A percentile compares a stretch with the other conserved stretches of the same genome.
These are phyloP conservation scores for Podospora tetraspora DNA, from an alignment of 495 filamentous ascomycete genomes.

Conservation along the genomic window DNA sequence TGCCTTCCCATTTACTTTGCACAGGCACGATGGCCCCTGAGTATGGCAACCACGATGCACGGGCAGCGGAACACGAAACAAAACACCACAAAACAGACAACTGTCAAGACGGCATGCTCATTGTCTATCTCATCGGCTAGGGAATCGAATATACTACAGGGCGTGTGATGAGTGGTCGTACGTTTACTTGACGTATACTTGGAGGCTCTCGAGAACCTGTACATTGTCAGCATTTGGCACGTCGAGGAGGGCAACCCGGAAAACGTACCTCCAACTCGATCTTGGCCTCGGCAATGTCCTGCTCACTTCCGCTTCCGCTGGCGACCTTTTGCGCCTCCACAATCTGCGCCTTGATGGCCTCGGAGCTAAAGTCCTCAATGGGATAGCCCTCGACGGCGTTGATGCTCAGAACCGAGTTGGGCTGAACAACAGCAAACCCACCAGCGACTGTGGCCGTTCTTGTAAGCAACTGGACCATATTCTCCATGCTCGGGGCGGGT, in stretches of 20 bases:
- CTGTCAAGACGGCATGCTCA: slow-evolving; percentile 19
- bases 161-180: slow-evolving; percentile 20
- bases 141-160: slow-evolving; percentile 34
- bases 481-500: slow-evolving; percentile 12
- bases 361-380: slow-evolving; percentile 90
- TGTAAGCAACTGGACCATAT: background rate
- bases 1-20: background rate
- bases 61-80: background rate
- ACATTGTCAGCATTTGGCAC: slow-evolving; percentile 4
- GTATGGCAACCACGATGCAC: background rate
- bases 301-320: slow-evolving; percentile 84
- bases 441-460: slow-evolving; percentile 67
- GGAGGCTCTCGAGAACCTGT: slow-evolving; percentile 53
- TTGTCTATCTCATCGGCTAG: slow-evolving; percentile 27
- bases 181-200: slow-evolving; percentile 67
- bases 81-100: background rate
- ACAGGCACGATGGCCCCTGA: background rate
- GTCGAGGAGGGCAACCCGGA: background rate
- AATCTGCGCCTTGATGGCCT: slow-evolving; percentile 75
- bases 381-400: slow-evolving; percentile 94
- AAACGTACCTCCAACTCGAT: slow-evolving; percentile 87
- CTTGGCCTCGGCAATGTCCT: slow-evolving; percentile 96
- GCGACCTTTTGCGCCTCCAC: slow-evolving; percentile 93
- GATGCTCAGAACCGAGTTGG: slow-evolving; percentile 90
- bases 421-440: slow-evolving; percentile 95